Conservation (phyloP, 805 yeast species). For the Diddensiella santjacobensis region DNA sequence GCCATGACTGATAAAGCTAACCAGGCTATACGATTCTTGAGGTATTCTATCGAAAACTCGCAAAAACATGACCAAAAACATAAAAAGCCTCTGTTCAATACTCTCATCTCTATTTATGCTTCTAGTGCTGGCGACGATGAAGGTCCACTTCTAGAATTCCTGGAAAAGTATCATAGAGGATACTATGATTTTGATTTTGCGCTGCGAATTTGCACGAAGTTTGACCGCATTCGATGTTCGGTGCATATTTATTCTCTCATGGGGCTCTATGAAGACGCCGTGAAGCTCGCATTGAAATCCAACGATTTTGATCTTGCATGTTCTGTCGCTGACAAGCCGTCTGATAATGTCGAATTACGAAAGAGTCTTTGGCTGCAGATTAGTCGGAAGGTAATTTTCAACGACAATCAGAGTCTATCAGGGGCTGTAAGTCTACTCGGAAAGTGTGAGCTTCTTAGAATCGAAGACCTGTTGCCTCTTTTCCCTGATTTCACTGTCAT, state of each 20-base stretch:
- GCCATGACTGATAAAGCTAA: constrained; percentile 41
- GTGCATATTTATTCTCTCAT: constrained; percentile 67
- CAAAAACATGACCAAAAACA: constrained; percentile 38
- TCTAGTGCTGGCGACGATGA: constrained; percentile 44
- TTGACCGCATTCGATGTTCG: constrained; percentile 59
- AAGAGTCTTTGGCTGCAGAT: constrained; percentile 74
- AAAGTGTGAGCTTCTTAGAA: constrained; percentile 40
- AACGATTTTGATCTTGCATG: constrained; percentile 57
- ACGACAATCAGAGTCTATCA: constrained; percentile 28
- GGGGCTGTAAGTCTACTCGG: constrained; percentile 30
- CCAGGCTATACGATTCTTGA: constrained; percentile 63
- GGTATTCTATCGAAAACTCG: constrained; percentile 47
- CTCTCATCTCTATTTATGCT: constrained; percentile 64
- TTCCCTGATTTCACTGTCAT: constrained; percentile 82
- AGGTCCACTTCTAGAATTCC: constrained; percentile 45
- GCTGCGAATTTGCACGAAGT: constrained; percentile 64
- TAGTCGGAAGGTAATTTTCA: constrained; percentile 44
- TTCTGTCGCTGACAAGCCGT: constrained; percentile 53
- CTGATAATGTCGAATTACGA: constrained; percentile 48
- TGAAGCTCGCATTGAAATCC: constrained; percentile 63
- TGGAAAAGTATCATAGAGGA: constrained; percentile 40
- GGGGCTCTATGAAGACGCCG: constrained; percentile 74
- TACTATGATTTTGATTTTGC: constrained; percentile 70
- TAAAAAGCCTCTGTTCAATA: constrained; percentile 52
- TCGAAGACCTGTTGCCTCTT: constrained; percentile 78